Base-by-base conservation (phyloP, 2,329 filamentous ascomycete species). In the Neofusicoccum parvum region DNA sequence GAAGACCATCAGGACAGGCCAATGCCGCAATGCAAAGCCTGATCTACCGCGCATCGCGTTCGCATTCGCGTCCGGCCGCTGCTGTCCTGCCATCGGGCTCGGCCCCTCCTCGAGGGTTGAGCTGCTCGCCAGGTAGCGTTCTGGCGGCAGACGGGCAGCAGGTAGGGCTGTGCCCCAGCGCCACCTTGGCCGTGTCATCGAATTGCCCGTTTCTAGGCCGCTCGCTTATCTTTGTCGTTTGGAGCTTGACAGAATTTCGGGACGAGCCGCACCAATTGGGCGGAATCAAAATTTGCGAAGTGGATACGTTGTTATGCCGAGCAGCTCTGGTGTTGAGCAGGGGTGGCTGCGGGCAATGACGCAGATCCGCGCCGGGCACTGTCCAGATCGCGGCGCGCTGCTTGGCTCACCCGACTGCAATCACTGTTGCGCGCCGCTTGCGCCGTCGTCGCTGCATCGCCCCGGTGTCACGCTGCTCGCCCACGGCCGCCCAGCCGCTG, bases 231-330 rank as follows among this genome's bases (percentile, higher is more conserved):
- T 36, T 60, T 46, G 23, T n/a, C 32, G 11, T 23, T 37, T 46
- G n/a, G 10, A 37, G 56, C 43, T 32, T 36, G 27, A 37, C 39
- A n/a, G 39, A 11, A 46, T 32, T 14, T 36, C 56, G 56, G 56
- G 11, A 46, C 43, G 43, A 48, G 17, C 41, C 56, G 56, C 32
- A 20, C 56, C 56, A 60, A 60, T 60, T 60, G 56, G n/a, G 41
- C 39, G 14, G 10, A 9, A 15, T 37, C 56, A 48, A 60, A 60
- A 49, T 60, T 48, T 49, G 56, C 54, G 37, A 20, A 53, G 56
- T 60, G 56, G 41, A 60, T 60, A 60, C 56, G 56, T 60, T 37
- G 43, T 60, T 36, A 60, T 60, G 56, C 56, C 41, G 56, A 60
- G n/a, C 43, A 15, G 45, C 23, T 43, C n/a, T 60, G 56, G 56